Evolutionary conservation across 164 flowering plant genomes (phyloP).

Genomic region (Amborella trichopoda): DNA sequence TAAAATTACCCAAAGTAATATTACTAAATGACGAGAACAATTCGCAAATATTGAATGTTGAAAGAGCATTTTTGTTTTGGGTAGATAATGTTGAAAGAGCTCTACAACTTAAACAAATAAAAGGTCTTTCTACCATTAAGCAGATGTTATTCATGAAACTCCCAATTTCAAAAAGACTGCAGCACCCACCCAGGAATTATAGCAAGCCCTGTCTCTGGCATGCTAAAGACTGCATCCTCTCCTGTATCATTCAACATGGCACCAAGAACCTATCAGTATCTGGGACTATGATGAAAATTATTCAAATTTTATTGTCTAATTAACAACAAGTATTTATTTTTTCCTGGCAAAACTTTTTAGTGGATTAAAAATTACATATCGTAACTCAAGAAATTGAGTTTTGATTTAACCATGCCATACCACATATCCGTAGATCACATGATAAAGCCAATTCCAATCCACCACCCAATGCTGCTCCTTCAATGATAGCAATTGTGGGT

Average conservation of each 20-base stretch:
- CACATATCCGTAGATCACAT: slow-evolving; percentile 93
- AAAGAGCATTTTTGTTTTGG: too few relatives aligned
- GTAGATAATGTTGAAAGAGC: too few relatives aligned
- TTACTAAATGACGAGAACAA: too few relatives aligned
- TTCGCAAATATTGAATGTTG: too few relatives aligned
- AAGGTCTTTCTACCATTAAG: too few relatives aligned
- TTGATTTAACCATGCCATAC: slow-evolving; percentile 19
- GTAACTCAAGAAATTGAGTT: slow-evolving; percentile 1
- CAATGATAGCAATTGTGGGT: slow-evolving; percentile 91
- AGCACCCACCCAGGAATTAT: slow-evolving; percentile 84
- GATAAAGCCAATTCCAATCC: slow-evolving; percentile 90
- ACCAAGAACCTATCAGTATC: not conserved
- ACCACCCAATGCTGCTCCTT: slow-evolving; percentile 95
- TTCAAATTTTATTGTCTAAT: not conserved
- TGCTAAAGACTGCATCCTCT: slow-evolving; percentile 63
- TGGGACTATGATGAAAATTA: not conserved
- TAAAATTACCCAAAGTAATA: too few relatives aligned
- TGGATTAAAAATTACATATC: too few relatives aligned
- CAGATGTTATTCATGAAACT: too few relatives aligned
- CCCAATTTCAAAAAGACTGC: too few relatives aligned
- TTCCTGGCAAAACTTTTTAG: too few relatives aligned
- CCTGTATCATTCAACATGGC: slow-evolving; percentile 29
- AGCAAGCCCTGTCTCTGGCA: slow-evolving; percentile 96
- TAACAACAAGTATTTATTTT: too few relatives aligned
- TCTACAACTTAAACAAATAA: too few relatives aligned